phyloP scores from a whole-genome alignment of 345 rosid species.

The Corymbia maculata region DNA sequence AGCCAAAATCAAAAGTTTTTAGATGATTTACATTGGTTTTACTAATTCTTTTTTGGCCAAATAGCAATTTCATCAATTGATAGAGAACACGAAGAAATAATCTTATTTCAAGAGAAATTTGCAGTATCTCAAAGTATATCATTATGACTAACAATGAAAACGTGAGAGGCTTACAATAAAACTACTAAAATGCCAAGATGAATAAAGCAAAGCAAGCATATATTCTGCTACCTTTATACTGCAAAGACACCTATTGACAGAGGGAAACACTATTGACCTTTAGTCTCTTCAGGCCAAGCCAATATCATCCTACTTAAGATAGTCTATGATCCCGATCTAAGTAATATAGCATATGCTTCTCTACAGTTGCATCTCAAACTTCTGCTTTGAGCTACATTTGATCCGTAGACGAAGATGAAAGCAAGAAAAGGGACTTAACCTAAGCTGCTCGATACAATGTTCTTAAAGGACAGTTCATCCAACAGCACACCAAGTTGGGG shows the following conservation, averaged over 20 bases:
- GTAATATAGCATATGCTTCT: not conserved
- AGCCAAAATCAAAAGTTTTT: not conserved
- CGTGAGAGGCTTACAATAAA: not conserved
- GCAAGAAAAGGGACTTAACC: not conserved
- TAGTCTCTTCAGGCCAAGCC: not conserved
- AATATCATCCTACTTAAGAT: not conserved
- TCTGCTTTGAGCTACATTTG: not conserved
- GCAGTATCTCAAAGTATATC: not conserved
- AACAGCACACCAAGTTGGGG: conserved; percentile 9
- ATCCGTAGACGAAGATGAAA: not conserved
- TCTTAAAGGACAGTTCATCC: not conserved
- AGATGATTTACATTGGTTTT: not conserved
- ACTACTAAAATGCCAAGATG: not conserved
- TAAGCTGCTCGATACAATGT: not conserved
- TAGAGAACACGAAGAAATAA: not conserved
- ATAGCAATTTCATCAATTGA: not conserved
- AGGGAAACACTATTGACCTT: not conserved
- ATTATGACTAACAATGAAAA: not conserved
- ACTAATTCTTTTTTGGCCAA: not conserved
- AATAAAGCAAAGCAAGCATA: not conserved
- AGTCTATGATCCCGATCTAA: not conserved
- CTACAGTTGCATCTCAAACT: not conserved
- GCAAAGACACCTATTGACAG: not conserved
- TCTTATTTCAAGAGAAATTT: not conserved
- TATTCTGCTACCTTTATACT: not conserved